Evolutionary conservation across 495 filamentous ascomycete genomes (phyloP).

Genomic region (Trichoderma reesei): DNA sequence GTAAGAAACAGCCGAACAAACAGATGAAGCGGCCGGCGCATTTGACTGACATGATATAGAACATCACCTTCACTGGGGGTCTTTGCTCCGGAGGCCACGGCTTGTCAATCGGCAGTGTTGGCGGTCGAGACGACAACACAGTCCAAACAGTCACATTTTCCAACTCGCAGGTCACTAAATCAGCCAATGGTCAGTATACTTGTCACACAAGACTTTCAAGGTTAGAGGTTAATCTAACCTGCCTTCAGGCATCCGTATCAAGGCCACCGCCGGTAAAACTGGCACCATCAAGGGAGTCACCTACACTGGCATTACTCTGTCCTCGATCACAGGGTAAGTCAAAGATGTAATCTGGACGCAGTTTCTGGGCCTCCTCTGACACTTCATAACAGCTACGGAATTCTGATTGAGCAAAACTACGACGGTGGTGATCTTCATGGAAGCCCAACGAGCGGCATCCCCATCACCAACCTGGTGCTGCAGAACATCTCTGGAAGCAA

Average conservation of each 20-base stretch:
- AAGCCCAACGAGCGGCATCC: constrained; percentile 47
- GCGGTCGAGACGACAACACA: constrained; percentile 43
- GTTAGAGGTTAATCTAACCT: not conserved
- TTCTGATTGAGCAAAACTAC: constrained; percentile 62
- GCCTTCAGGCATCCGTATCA: constrained; percentile 48
- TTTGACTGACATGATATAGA: not conserved
- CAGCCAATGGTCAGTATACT: constrained; percentile 12
- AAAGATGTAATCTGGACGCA: no score
- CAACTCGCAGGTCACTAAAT: constrained; percentile 43
- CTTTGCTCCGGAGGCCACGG: constrained; percentile 44
- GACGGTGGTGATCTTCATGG: constrained; percentile 44
- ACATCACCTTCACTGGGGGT: constrained; percentile 22
- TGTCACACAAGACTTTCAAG: not conserved
- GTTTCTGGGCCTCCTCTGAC: no score
- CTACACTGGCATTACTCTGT: constrained; percentile 45
- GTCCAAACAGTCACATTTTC: constrained; percentile 44
- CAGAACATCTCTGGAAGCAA: constrained; percentile 37
- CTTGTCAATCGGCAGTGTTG: constrained; percentile 51
- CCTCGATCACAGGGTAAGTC: constrained; percentile 43
- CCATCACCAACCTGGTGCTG: constrained; percentile 49
- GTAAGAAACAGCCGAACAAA: constrained; percentile 2
- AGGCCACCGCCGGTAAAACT: constrained; percentile 45
- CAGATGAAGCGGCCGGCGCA: not conserved
- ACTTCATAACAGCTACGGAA: constrained; percentile 24
- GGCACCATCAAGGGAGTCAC: constrained; percentile 45